These are phyloP conservation scores for Hyphopichia wangnamkhiaoensis DNA, from an alignment of 1,139 yeast genomes.

Conservation along the genomic window DNA sequence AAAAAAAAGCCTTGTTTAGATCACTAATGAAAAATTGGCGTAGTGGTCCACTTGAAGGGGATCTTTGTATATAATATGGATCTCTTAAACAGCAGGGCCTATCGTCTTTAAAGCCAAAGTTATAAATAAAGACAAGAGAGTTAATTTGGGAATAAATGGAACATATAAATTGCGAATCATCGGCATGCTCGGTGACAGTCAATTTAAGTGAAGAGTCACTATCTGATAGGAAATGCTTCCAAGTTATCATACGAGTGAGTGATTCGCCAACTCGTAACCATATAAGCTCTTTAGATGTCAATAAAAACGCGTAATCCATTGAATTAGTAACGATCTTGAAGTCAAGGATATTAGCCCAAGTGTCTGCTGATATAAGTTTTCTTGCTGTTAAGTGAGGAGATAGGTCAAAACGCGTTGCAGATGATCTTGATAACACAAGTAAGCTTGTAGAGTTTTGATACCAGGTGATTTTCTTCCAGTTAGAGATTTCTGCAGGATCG, in stretches of 20 bases:
- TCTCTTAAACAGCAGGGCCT: slow-evolving; percentile 31
- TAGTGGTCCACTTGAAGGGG: slow-evolving; percentile 8
- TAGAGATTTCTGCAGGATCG: slow-evolving; percentile 54
- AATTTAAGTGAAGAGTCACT: slow-evolving; percentile 58
- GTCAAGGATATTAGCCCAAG: slow-evolving; percentile 61
- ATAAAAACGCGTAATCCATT: slow-evolving; percentile 37
- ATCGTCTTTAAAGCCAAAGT: slow-evolving; percentile 41
- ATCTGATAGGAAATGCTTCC: slow-evolving; percentile 66
- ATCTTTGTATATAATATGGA: slow-evolving; percentile 22
- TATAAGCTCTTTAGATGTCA: slow-evolving; percentile 65
- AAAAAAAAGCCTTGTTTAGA: slow-evolving; percentile 14
- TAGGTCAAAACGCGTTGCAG: slow-evolving; percentile 34
- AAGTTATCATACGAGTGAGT: slow-evolving; percentile 51
- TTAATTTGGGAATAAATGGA: slow-evolving; percentile 42
- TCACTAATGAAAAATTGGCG: slow-evolving; percentile 16
- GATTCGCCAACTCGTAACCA: slow-evolving; percentile 34
- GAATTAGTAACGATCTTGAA: slow-evolving; percentile 21
- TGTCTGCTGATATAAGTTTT: slow-evolving; percentile 48
- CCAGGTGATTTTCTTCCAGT: slow-evolving; percentile 57
- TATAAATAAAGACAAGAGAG: slow-evolving; percentile 43
- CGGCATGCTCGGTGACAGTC: slow-evolving; percentile 20
- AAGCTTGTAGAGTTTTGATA: slow-evolving; percentile 29
- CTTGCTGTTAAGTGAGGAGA: slow-evolving; percentile 17
- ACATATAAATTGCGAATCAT: slow-evolving; percentile 29
- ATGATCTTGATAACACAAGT: slow-evolving; percentile 47